Evolutionary conservation across 768 basidiomycete genomes (phyloP), one percentile per base, ranked within the genome.

Genomic region (Termitomyces heimii): DNA sequence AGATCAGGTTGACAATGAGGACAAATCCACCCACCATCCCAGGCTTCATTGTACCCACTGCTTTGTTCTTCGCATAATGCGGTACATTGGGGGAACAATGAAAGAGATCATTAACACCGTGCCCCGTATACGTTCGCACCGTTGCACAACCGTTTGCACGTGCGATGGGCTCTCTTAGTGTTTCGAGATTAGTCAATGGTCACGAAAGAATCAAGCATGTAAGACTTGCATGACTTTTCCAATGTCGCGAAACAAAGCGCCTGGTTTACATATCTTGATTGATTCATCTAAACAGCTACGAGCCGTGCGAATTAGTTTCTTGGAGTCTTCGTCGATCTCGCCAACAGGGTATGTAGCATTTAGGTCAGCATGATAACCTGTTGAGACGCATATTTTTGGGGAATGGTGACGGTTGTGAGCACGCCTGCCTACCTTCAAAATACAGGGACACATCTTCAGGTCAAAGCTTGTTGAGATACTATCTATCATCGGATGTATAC

Each of bases 291-390:
- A 76, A 59, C 85, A 86, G 67, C 89, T 80, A 50, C 94, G 87
- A 9, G 94, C 82, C 16, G 89, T 89, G 34, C 78, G 82, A 60
- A 99, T 90, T 48, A 99, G 78, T 61, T 87, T 89, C 65, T 81
- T 75, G 18, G 92, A 87, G 42, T 94, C 89, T 26, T 91, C 88
- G 67, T 94, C 89, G 53, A 94, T 82, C 59, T 82, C 77, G 42
- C 92, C 92, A 47, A 95, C 92, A 4, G 95, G 89, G 69, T 96
- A 96, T 24, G 93, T 96, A 56, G 82, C 94, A 68, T 97, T 96
- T 44, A 96, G 75, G 73, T 99, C 97, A 20, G 83, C 88, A 72
- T 99, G 97, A 73, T 83, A 92, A 26, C 95, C 94, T 89, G 61
- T 37, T 24, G 42, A 39, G 22, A 47, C 29, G 53, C 14, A 20